phyloP scores from a whole-genome alignment of 2,329 filamentous ascomycete genomes.

The Lecanicillium sp. region DNA sequence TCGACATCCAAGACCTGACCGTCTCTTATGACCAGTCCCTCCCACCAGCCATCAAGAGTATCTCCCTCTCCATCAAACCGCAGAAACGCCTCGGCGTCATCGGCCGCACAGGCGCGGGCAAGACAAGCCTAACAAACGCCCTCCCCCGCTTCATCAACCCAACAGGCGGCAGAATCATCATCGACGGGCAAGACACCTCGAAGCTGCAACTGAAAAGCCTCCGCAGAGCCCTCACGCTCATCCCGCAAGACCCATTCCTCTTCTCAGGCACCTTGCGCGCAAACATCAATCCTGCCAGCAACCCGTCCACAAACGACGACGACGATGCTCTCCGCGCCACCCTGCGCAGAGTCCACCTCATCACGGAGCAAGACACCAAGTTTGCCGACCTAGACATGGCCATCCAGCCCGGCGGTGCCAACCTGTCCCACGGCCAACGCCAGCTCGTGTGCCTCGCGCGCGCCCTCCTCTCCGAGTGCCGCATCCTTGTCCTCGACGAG shows the following conservation, averaged over 20 bases:
- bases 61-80: constrained; percentile 3
- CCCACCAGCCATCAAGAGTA: neutral
- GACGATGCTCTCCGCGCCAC: neutral
- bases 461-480: constrained; percentile 4
- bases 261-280: constrained; percentile 6
- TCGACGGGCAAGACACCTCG: constrained; percentile 3
- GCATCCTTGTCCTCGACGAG: constrained; percentile 8
- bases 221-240: neutral
- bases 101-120: constrained; percentile 9
- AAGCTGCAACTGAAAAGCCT: constrained; percentile 1
- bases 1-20: constrained; percentile 2
- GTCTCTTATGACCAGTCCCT: neutral
- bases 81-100: constrained; percentile 7
- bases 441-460: constrained; percentile 9
- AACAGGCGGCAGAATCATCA: constrained; percentile 1
- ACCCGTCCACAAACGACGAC: neutral
- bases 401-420: neutral
- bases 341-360: constrained; percentile 3
- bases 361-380: neutral
- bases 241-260: constrained; percentile 9
- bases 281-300: constrained; percentile 3
- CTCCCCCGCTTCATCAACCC: constrained; percentile 4
- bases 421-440: constrained; percentile 8
- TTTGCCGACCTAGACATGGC: constrained; percentile 2
- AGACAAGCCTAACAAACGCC: constrained; percentile 7